Conservation (phyloP, 768 basidiomycete genomes). For the Pleurotus citrinopileatus region DNA sequence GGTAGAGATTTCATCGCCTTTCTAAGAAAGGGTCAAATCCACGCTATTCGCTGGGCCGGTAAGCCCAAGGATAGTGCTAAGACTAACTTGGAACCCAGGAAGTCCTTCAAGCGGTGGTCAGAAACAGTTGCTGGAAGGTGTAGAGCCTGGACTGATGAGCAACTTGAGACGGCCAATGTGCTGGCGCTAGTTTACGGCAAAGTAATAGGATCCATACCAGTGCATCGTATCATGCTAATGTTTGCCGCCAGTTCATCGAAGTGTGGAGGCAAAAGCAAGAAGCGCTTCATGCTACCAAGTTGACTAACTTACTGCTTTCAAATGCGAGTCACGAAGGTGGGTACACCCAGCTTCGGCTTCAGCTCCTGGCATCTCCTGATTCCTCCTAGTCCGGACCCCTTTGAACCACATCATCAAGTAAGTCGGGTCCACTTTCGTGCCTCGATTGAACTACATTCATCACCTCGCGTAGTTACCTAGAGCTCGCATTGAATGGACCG, state of each 20-base stretch:
- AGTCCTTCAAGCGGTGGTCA: conserved; percentile 77
- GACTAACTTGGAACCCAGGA: conserved; percentile 65
- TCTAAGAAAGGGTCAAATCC: conserved; percentile 69
- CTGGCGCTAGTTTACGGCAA: conserved; percentile 78
- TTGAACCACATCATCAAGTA: conserved; percentile 84
- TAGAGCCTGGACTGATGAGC: conserved; percentile 77
- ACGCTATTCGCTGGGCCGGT: conserved; percentile 78
- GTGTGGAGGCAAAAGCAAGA: conserved; percentile 84
- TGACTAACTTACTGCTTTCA: conserved; percentile 71
- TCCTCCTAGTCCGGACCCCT: conserved; percentile 59
- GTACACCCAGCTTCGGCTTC: not conserved
- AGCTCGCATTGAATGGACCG: conserved; percentile 75
- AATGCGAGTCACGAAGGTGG: conserved; percentile 83
- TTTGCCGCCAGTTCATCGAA: conserved; percentile 65
- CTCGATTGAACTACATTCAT: not conserved
- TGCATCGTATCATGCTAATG: not conserved
- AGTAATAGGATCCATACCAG: conserved; percentile 26
- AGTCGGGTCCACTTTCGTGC: conserved; percentile 15
- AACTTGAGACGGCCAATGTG: conserved; percentile 78
- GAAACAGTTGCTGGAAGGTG: conserved; percentile 69
- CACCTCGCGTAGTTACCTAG: conserved; percentile 53
- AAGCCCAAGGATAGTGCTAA: conserved; percentile 49
- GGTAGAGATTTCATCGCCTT: conserved; percentile 84
- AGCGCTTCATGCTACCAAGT: conserved; percentile 65
- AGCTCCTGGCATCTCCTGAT: not conserved